Evolutionary conservation across 331 rosid genomes (phyloP), one percentile per base, ranked within the genome.

Genomic region (Stylosanthes scabra): DNA sequence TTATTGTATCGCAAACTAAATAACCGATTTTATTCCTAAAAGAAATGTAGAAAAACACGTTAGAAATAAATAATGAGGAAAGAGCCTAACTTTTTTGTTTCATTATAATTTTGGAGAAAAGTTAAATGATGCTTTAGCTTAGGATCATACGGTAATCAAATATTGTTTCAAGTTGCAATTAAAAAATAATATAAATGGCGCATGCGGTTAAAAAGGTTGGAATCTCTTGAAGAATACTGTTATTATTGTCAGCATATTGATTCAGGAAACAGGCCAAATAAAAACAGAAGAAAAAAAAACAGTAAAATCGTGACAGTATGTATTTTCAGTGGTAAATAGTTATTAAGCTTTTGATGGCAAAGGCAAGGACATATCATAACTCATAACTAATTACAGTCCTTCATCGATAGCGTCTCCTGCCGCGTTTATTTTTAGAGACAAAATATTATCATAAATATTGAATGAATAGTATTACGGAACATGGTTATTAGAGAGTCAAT

Each of bases 201-300:
- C 50, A 31, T 59, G 67, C 68, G 47, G 68, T 46, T 59, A 14
- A 72, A 72, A 72, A 11, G 56, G 68, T 6, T 60, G 68, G 77
- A 72, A 72, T 59, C 77, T 47, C 16, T 34, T 41, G 7, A 60
- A 72, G 68, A 47, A 47, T n/a, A 72, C 77, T 72, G 69, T 60
- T 72, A 4, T 60, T 72, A 4, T 15, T 72, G 77, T 72, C 77
- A 47, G 77, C 28, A 61, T 59, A 58, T 31, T 59, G 42, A 15
- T 59, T 58, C 68, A 71, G 11, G 45, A 58, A 12, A 59, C 15
- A 56, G 25, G 44, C 9, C n/a, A 2, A 40, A n/a, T 51, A 51
- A 8, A 40, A 69, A 7, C 44, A 0, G 25, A 20, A 20, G 25
- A 20, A 20, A 20, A 20, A 41, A 8, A 16, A 41, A 15, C 6